Base-by-base conservation (phyloP, 148 eudicot genomes). In the Chenopodium quinoa region DNA sequence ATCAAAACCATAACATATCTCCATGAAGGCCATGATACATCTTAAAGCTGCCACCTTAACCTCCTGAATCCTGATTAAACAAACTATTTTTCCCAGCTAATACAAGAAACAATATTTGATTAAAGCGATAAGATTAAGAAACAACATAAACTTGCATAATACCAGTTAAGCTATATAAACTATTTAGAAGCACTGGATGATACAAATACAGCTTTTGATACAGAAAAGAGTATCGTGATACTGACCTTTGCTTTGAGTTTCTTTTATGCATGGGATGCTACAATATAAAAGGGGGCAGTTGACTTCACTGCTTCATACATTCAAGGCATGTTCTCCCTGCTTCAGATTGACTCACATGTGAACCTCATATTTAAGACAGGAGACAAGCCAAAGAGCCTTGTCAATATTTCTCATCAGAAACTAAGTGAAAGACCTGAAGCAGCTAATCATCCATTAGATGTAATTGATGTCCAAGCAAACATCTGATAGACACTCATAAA, bases 161-260 rank as follows among this genome's bases (percentile, higher is more conserved):
- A n/a, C 34, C 31, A 44, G 52, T 66, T 72, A 14, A 63, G 44
- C 44, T 37, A 37, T 37, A 37, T 37, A 37, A 37, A 37, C 44
- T 37, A 37, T 62, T 5, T 2, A 7, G 9, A 62, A 22, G 27
- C 25, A 62, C 66, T 9, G 22, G 66, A 62, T n/a, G 25, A n/a
- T 62, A 62, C 66, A 62, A n/a, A 8, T 62, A 62, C 25, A 12
- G 19, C 66, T 62, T 25, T 7, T 62, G 66, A 20, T 62, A 22
- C 40, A 70, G 22, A 40, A 2, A 58, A 17, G 50, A 46, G 52
- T 29, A 50, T 2, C n/a, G 62, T 2, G 66, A 82, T 14, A 27
- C 77, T 82, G 63, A 82, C 84, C 84, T 82, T 44, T 14, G 56
- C 11, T 69, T 75, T 63, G 27, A 37, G 50, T 16, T 22, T 52